A percentile compares a stretch with the other conserved stretches of the same genome.
These are phyloP conservation scores for Trifolium pratense DNA, from an alignment of 306 rosid genomes.

Conservation along the genomic window DNA sequence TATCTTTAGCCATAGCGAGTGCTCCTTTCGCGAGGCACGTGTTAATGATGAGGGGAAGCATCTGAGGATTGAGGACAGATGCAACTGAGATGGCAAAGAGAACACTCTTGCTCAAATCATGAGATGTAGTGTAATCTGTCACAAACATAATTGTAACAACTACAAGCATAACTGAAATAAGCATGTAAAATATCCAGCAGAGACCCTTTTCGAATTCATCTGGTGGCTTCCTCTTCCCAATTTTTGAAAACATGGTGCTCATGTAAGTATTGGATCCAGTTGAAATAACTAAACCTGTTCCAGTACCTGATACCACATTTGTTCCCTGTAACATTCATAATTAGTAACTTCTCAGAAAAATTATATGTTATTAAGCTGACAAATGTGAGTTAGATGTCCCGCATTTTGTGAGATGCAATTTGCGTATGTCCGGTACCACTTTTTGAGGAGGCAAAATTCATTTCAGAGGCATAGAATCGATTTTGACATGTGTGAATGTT, in stretches of 20 bases:
- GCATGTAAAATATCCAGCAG: slow-evolving; percentile 66
- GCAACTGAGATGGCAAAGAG: slow-evolving; percentile 81
- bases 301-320: slow-evolving; percentile 79
- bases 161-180: slow-evolving; percentile 69
- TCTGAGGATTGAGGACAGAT: slow-evolving; percentile 89
- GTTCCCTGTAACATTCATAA: slow-evolving; percentile 67
- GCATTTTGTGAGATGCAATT: too few species aligned
- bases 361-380: not conserved
- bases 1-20: slow-evolving; percentile 82
- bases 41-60: slow-evolving; percentile 83
- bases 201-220: slow-evolving; percentile 78
- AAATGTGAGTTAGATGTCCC: too few species aligned
- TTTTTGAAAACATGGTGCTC: slow-evolving; percentile 82
- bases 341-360: slow-evolving; percentile 21
- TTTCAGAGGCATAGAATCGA: not conserved
- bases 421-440: too few species aligned
- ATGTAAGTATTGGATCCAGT: slow-evolving; percentile 84
- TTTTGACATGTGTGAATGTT: not conserved
- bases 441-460: not conserved
- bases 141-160: slow-evolving; percentile 62
- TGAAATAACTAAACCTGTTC: slow-evolving; percentile 76
- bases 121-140: slow-evolving; percentile 57
- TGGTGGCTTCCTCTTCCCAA: slow-evolving; percentile 73
- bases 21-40: slow-evolving; percentile 89
- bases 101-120: slow-evolving; percentile 50